Evolutionary conservation across 345 rosid genomes (phyloP), one percentile per base, ranked within the genome.

Genomic region (Kandelia obovata): DNA sequence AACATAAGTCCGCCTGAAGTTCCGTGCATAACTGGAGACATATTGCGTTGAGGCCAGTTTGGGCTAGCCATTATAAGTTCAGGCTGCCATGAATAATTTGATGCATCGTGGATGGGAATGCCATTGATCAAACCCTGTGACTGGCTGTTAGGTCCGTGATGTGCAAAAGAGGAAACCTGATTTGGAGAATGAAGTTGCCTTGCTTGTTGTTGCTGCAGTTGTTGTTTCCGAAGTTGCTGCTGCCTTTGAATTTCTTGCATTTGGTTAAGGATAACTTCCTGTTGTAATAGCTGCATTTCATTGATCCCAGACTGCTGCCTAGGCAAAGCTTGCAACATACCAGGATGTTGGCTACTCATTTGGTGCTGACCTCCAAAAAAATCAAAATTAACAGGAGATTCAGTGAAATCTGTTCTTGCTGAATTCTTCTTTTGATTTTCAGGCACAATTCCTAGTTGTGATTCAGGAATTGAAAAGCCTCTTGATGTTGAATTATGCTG

Each of bases 201-300:
- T 64, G 77, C 72, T 64, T 88, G 90, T 57, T 78, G 85, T 70
- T 78, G 83, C 79, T 74, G 89, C 70, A 77, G 67, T 59, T 81
- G 89, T 62, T 83, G 83, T 73, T 83, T 86, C 65, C 80, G 83
- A 70, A 84, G 76, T 21, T 84, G 86, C 67, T 85, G 86, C 80
- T 86, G 96, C 72, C 92, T 83, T 75, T 92, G 97, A 65, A 82
- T 73, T 51, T 90, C 96, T 64, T 89, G 96, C 79, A 89, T 79
- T 80, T 92, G 91, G 82, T 82, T 92, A 43, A 74, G 68, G 83
- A 92, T 84, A 62, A 81, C 68, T 65, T 90, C 88, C 68, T 95
- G 92, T 75, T 92, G 97, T 49, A 89, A 52, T 28, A 95, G 79
- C 77, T 88, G 96, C 89, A 88, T 77, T 59, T 90, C 99, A 77